Evolutionary conservation across 2,329 filamentous ascomycete species (phyloP).

Genomic region (Rhytidhysteron rufulum): DNA sequence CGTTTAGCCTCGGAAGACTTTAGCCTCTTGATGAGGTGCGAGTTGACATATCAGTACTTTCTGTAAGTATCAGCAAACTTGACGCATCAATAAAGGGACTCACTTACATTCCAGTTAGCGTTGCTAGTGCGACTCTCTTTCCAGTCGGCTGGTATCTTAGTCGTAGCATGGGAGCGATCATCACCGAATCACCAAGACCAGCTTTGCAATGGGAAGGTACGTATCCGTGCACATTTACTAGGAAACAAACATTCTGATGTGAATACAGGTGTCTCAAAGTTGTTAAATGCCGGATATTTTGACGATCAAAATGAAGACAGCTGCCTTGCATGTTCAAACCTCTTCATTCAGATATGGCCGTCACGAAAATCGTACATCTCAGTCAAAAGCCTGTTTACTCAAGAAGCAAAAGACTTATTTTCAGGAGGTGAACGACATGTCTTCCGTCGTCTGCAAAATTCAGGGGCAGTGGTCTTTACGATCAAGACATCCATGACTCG

Average conservation of each 20-base stretch:
- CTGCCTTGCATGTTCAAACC: conserved; percentile 48
- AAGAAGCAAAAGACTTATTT: conserved; percentile 36
- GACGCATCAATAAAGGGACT: conserved; percentile 3
- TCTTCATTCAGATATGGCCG: conserved; percentile 48
- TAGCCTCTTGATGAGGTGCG: conserved; percentile 44
- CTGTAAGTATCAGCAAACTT: conserved; percentile 35
- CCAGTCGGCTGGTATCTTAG: conserved; percentile 51
- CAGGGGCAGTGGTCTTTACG: conserved; percentile 46
- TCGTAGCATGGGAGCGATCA: conserved; percentile 47
- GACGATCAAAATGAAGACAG: conserved; percentile 39
- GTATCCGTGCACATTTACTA: conserved; percentile 41
- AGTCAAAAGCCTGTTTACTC: conserved; percentile 44
- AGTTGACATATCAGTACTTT: conserved; percentile 45
- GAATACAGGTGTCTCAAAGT: conserved; percentile 10
- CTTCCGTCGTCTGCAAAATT: conserved; percentile 44
- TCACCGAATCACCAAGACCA: conserved; percentile 45
- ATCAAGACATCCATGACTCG: conserved; percentile 46
- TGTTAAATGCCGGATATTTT: conserved; percentile 39
- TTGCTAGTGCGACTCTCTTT: conserved; percentile 51
- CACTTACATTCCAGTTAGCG: conserved; percentile 26
- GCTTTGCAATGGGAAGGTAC: conserved; percentile 50
- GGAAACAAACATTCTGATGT: conserved; percentile 19
- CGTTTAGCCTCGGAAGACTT: conserved; percentile 52
- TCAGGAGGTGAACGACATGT: conserved; percentile 45
- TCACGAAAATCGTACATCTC: conserved; percentile 29